phyloP scores from a whole-genome alignment of 805 yeast species.

The Hanseniaspora guilliermondii region DNA sequence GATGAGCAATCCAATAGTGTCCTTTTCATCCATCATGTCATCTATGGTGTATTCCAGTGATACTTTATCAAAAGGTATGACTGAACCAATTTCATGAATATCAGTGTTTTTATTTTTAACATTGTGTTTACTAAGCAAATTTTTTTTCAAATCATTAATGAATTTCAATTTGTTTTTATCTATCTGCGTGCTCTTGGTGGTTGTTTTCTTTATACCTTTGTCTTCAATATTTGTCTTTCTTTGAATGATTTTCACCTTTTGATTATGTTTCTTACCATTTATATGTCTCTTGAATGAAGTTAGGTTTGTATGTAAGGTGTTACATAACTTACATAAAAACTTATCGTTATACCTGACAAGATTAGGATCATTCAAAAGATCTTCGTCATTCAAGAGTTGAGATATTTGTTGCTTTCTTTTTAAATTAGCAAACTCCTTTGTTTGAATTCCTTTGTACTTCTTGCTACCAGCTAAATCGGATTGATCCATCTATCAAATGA shows the following conservation, averaged over 20 bases:
- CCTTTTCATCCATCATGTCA: not conserved
- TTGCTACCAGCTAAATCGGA: slow-evolving; percentile 14
- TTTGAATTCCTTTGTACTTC: slow-evolving; percentile 11
- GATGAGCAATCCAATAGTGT: not conserved
- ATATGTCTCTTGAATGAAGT: slow-evolving; percentile 11
- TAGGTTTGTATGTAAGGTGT: slow-evolving; percentile 8
- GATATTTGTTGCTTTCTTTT: slow-evolving; percentile 9
- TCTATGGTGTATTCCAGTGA: slow-evolving; percentile 4
- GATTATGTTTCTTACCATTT: slow-evolving; percentile 8
- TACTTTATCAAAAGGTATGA: not conserved
- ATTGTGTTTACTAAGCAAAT: not conserved
- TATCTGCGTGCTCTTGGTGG: not conserved
- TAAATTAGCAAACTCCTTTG: not conserved
- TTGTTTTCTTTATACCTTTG: not conserved
- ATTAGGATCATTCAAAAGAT: not conserved
- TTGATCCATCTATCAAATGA: slow-evolving; percentile 6
- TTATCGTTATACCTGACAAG: slow-evolving; percentile 10
- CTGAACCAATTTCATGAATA: not conserved
- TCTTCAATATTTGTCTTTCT: not conserved
- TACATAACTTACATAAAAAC: slow-evolving; percentile 9
- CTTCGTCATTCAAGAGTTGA: not conserved
- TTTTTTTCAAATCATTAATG: not conserved
- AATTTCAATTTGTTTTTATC: not conserved
- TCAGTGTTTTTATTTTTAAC: not conserved
- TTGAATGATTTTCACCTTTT: not conserved